phyloP scores from a whole-genome alignment of 129 eudicot genomes.

The Flaveria robusta region DNA sequence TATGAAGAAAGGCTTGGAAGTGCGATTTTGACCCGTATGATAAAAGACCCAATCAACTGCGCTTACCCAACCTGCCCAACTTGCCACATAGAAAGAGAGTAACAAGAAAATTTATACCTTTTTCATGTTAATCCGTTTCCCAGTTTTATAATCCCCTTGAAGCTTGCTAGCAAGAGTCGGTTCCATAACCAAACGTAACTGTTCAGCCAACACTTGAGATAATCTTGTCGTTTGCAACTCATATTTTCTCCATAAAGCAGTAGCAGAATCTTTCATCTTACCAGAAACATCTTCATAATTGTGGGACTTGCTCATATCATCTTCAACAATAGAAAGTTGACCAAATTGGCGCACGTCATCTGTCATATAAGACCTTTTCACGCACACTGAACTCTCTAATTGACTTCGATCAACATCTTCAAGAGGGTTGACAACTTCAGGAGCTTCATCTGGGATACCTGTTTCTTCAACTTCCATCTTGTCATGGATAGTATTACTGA shows the following conservation, averaged over 20 bases:
- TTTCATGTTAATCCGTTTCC: conserved; percentile 95
- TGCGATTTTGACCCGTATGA: not conserved
- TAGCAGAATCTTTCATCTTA: conserved; percentile 56
- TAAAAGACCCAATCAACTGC: no score
- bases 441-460: conserved; percentile 44
- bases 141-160: conserved; percentile 93
- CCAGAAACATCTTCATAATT: conserved; percentile 41
- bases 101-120: conserved; percentile 48
- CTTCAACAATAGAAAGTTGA: conserved; percentile 45
- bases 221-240: conserved; percentile 77
- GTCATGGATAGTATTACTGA: conserved; percentile 27
- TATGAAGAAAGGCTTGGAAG: not conserved
- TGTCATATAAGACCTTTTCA: conserved; percentile 50
- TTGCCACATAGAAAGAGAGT: not conserved
- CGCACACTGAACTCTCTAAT: conserved; percentile 52
- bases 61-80: not conserved
- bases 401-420: conserved; percentile 27
- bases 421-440: conserved; percentile 29
- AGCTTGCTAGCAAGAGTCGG: conserved; percentile 99
- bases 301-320: conserved; percentile 51
- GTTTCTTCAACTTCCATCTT: conserved; percentile 31
- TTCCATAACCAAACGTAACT: conserved; percentile 92
- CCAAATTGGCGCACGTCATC: conserved; percentile 44
- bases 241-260: conserved; percentile 78
- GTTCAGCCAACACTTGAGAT: conserved; percentile 93